Conservation (phyloP, 106 monocot species). For the Xerophyta viscosa region DNA sequence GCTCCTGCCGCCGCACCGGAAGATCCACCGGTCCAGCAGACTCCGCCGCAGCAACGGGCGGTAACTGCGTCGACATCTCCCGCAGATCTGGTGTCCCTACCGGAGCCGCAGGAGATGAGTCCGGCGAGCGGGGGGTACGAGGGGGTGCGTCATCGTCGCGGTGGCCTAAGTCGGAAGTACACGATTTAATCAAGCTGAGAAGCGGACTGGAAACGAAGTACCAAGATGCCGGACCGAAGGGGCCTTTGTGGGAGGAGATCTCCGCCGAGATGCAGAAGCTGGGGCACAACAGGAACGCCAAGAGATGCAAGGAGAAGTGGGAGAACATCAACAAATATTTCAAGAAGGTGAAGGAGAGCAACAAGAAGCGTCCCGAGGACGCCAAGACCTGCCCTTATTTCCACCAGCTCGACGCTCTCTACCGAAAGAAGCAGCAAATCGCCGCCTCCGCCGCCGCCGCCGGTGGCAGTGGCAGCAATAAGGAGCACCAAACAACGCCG, state of each 20-base stretch:
- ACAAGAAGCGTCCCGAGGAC: constrained; percentile 74
- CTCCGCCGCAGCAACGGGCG: constrained; percentile 1
- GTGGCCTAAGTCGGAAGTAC: constrained; percentile 79
- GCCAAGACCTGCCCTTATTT: constrained; percentile 90
- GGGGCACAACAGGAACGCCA: constrained; percentile 55
- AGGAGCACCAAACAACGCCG: no score
- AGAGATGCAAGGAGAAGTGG: constrained; percentile 95
- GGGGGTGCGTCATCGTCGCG: constrained; percentile 34
- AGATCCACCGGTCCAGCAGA: not conserved
- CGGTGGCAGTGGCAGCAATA: not conserved
- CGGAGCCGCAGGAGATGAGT: not conserved
- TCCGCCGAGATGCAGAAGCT: constrained; percentile 51
- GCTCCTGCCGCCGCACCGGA: no score
- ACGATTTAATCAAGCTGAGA: constrained; percentile 57
- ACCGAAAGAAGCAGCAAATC: constrained; percentile 39
- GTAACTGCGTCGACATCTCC: constrained; percentile 1
- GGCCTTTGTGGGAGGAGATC: constrained; percentile 84
- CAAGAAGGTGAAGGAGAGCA: constrained; percentile 93
- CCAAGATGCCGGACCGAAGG: constrained; percentile 76
- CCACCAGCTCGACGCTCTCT: constrained; percentile 77
- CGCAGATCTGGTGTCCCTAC: constrained; percentile 1
- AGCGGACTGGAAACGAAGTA: constrained; percentile 49
- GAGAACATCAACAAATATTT: constrained; percentile 97
- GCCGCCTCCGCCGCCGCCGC: no score
- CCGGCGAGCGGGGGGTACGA: not conserved